Base-by-base conservation (phyloP, 2,329 filamentous ascomycete genomes). In the Shiraia bambusicola region DNA sequence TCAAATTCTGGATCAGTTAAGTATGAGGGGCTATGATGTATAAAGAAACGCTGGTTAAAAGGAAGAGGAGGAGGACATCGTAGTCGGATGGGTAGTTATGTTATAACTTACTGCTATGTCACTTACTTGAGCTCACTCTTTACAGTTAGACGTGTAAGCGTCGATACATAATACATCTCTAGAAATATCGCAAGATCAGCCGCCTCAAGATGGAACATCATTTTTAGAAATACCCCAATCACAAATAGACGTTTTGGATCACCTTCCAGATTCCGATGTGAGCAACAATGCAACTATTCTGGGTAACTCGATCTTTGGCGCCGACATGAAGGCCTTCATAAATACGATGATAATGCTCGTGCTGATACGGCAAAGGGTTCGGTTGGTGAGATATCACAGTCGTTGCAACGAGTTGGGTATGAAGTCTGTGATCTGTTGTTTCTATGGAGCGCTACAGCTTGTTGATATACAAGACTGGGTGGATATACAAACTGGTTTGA, bases 111-210 rank as follows among this genome's bases (percentile, higher is more conserved):
- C 17, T 58, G 54, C 54, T 56, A 37, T 25, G 46, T 45, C 12
- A 8, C 15, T 27, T 15, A 6, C 24, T 7, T 7, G 32, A 11
- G 42, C 19, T 55, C 15, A 48, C 14, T 25, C 31, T 2, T 9
- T 30, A n/a, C 29, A 67, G 64, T 37, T 37, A 59, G 19, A 66
- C 63, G 3, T 66, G 63, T 34, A 67, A 66, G 45, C 47, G 56
- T 2, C 52, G 64, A n/a, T 63, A 68, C 36, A 59, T 55, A 15
- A 36, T 16, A 36, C 47, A 13, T 22, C 30, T 12, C 26, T 24
- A 34, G 29, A 30, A 19, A 15, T 43, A 28, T 19, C 32, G 24
- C 37, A 40, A 19, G 33, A 43, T 11, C 35, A 42, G 19, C 6
- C 36, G 22, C 9, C 17, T 15, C 40, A 42, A 15, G 32, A 46